Evolutionary conservation across 805 yeast species (phyloP).

Genomic region (Saccharomycopsis lassenensis): DNA sequence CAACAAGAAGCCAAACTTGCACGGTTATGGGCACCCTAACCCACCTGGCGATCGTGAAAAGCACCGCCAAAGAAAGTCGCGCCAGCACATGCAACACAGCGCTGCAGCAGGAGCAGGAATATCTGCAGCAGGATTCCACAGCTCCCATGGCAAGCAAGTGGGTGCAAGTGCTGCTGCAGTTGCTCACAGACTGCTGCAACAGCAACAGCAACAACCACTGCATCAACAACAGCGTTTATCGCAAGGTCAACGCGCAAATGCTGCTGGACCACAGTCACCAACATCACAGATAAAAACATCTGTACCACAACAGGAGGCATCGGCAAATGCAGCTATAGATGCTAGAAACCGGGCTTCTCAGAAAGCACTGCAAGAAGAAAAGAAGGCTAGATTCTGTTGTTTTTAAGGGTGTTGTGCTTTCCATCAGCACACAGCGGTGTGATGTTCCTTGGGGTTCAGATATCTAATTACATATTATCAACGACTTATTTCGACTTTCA

Average conservation of each 20-base stretch:
- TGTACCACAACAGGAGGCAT: not conserved
- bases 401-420: too few species aligned
- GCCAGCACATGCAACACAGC: conserved; percentile 15
- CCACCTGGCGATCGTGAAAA: conserved; percentile 55
- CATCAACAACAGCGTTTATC: conserved; percentile 18
- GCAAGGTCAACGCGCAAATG: conserved; percentile 10
- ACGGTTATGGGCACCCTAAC: conserved; percentile 93
- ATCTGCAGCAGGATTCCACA: conserved; percentile 19
- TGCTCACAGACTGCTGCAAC: conserved; percentile 8
- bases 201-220: conserved; percentile 16
- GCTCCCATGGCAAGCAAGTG: too few species aligned
- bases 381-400: conserved; percentile 12
- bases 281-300: too few species aligned
- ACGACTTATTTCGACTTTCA: too few species aligned
- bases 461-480: too few species aligned
- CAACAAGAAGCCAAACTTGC: conserved; percentile 86
- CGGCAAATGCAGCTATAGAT: conserved; percentile 1
- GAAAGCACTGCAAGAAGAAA: conserved; percentile 4
- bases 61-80: conserved; percentile 27
- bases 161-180: conserved; percentile 14
- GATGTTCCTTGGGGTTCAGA: too few species aligned
- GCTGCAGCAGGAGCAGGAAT: conserved; percentile 13
- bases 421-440: too few species aligned
- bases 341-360: conserved; percentile 6
- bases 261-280: too few species aligned